A percentile compares a stretch with the other conserved stretches of the same genome.
phyloP scores from a whole-genome alignment of 1,139 yeast genomes.

The Kodamaea sp. region DNA sequence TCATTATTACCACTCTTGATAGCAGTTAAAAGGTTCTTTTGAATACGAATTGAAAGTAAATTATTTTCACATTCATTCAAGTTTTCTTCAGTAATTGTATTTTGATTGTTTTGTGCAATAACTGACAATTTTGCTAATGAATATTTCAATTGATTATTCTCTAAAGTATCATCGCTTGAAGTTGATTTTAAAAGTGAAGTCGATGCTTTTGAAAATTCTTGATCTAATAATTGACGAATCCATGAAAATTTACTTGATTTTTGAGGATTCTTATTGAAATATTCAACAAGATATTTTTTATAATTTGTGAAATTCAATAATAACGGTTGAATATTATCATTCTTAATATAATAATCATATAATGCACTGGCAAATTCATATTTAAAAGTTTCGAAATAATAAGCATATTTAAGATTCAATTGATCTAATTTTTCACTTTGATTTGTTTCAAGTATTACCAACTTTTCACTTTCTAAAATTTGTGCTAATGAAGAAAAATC shows the following conservation, averaged over 20 bases:
- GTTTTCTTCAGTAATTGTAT: slow-evolving; percentile 18
- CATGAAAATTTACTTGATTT: slow-evolving; percentile 63
- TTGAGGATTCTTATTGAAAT: slow-evolving; percentile 45
- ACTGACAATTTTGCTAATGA: slow-evolving; percentile 67
- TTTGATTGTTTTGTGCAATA: slow-evolving; percentile 23
- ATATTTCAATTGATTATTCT: slow-evolving; percentile 53
- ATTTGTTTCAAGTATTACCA: slow-evolving; percentile 23
- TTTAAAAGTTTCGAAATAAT: slow-evolving; percentile 60
- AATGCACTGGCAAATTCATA: slow-evolving; percentile 66
- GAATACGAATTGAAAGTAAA: slow-evolving; percentile 47
- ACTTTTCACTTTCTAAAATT: slow-evolving; percentile 56
- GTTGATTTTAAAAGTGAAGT: slow-evolving; percentile 42
- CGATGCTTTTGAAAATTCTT: slow-evolving; percentile 50
- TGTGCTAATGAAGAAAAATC: slow-evolving; percentile 67
- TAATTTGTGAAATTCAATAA: slow-evolving; percentile 57
- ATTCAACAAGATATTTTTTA: slow-evolving; percentile 47
- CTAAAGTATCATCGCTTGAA: slow-evolving; percentile 36
- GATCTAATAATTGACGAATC: slow-evolving; percentile 61
- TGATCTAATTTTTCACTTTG: slow-evolving; percentile 14
- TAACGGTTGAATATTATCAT: slow-evolving; percentile 52
- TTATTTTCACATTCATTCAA: slow-evolving; percentile 46
- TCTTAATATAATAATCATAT: slow-evolving; percentile 55
- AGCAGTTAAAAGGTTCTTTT: slow-evolving; percentile 35
- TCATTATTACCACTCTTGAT: neutral
- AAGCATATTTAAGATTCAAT: slow-evolving; percentile 36